Conservation (phyloP, 2,329 filamentous ascomycete species). For the Aureobasidium sp. region DNA sequence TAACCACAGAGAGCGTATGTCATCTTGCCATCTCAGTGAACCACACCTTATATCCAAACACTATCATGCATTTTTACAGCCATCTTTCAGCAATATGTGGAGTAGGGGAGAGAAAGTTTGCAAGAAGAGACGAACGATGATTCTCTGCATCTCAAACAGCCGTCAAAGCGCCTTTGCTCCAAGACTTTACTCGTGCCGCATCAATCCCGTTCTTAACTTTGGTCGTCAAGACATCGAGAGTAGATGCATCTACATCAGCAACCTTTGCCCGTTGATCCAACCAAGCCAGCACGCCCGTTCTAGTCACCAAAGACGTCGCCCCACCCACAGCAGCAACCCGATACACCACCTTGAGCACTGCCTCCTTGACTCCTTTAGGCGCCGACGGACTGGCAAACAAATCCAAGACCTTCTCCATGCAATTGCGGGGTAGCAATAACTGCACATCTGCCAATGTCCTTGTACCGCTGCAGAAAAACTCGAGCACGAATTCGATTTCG, state of each 20-base stretch:
- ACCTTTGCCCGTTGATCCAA: constrained; percentile 54
- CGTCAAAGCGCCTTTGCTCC: not conserved
- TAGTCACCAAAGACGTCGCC: constrained; percentile 67
- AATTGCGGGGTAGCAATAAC: constrained; percentile 52
- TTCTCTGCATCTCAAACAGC: no score
- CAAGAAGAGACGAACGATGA: no score
- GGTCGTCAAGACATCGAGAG: constrained; percentile 50
- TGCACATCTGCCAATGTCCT: constrained; percentile 53
- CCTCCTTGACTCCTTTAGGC: constrained; percentile 48
- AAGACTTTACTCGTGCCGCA: constrained; percentile 36
- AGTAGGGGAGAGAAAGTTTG: no score
- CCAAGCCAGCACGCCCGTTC: constrained; percentile 70
- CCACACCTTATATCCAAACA: no score
- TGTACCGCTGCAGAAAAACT: constrained; percentile 63
- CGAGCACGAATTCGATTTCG: constrained; percentile 68
- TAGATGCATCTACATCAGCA: constrained; percentile 42
- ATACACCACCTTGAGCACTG: constrained; percentile 57
- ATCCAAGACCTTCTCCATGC: constrained; percentile 69
- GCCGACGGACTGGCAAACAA: constrained; percentile 63
- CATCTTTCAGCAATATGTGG: no score
- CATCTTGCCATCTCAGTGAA: no score
- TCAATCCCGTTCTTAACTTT: constrained; percentile 61
- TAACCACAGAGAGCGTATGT: no score
- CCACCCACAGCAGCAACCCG: constrained; percentile 63
- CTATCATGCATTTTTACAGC: no score